Evolutionary conservation across 1,139 yeast genomes (phyloP), one percentile per base, ranked within the genome.

Genomic region (Diutina neorugosa): DNA sequence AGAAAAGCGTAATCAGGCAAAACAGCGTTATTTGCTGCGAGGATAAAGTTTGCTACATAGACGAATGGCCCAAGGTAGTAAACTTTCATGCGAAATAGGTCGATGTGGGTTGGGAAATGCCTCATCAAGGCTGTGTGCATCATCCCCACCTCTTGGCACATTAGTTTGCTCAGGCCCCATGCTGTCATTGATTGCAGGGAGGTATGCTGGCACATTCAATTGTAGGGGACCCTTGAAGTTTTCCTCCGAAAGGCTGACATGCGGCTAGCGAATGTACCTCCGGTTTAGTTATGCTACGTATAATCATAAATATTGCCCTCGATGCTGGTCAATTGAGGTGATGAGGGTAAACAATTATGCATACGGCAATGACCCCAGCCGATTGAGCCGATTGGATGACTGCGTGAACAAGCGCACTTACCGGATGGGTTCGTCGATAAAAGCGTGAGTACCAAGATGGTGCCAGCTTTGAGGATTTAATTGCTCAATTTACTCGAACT

Each of bases 1-100:
- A 37, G 69, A 65, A 51, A 60, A 62, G 54, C 67, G 77, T 60
- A 70, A 68, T 53, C 57, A 65, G 54, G 62, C 61, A 44, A 66
- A 62, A 55, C 54, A 62, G 49, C 69, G 58, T 16, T 71, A 63
- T 55, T 63, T 69, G 37, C 37, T 31, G 37, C 37, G 37, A 31
- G 37, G 44, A 54, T 47, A 21, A 51, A 47, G 49, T 31, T 31
- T 31, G 4, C 14, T 1, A 12, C 2, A 31, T 31, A 31, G 37
- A 31, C 9, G 4, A 31, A 31, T 31, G 37, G 37, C 37, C 37
- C 37, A 31, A 31, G 16, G 37, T 14, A 31, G 37, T 31, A 31
- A 14, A 11, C n/a, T 14, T 11, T 31, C 14, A 31, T 31, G 37
- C 37, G 37, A 14, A 31, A 11, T 31, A 31, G 37, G 37, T 31